Conservation (phyloP, 176 grass and related monocot genomes). For the Rhynchospora breviuscula region DNA sequence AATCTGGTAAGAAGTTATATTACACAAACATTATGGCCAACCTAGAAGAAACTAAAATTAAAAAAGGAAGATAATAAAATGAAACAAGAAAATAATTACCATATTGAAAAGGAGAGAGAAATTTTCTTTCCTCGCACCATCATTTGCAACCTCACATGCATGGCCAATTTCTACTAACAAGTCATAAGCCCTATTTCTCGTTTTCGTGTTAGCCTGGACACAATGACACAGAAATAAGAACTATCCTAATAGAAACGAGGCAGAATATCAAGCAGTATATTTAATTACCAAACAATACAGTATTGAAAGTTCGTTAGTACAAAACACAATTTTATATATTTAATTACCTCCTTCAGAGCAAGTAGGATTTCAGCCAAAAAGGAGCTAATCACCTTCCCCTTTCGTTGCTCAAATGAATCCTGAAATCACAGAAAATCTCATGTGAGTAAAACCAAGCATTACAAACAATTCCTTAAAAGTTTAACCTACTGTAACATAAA, state of each 20-base stretch:
- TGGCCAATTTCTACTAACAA: constrained; percentile 86
- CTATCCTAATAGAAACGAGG: not conserved
- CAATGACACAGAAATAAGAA: constrained; percentile 32
- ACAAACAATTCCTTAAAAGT: not conserved
- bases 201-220: constrained; percentile 85
- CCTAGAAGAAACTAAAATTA: not conserved
- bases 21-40: not conserved
- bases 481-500: not conserved
- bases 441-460: not conserved
- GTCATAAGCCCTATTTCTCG: constrained; percentile 88
- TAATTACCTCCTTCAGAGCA: constrained; percentile 76
- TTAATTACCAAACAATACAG: not conserved
- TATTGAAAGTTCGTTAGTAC: not conserved
- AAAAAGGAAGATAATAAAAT: not conserved
- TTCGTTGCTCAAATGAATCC: constrained; percentile 66
- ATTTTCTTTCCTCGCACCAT: constrained; percentile 48
- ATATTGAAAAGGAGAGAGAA: constrained; percentile 78
- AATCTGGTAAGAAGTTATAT: not conserved
- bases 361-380: constrained; percentile 92
- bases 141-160: constrained; percentile 66
- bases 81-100: constrained; percentile 43
- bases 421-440: constrained; percentile 32
- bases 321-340: constrained; percentile 2
- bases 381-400: constrained; percentile 68
- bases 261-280: not conserved